Percentiles rank a stretch among this genome's conserved stretches.
Evolutionary conservation across 1,139 yeast species (phyloP).

Genomic region (Geotrichum klebahnii): DNA sequence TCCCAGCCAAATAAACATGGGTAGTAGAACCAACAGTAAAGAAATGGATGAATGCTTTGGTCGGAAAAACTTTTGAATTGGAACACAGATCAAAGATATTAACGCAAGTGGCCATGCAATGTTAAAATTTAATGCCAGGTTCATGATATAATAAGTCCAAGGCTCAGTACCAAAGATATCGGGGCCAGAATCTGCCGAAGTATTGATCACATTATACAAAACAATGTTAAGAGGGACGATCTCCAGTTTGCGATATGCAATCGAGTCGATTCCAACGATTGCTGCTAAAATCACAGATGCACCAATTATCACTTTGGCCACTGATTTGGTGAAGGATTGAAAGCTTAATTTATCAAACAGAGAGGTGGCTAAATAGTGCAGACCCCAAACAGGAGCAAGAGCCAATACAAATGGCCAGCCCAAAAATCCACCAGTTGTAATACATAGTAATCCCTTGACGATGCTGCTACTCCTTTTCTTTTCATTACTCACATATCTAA

Average conservation of each 20-base stretch:
- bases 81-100: constrained; percentile 38
- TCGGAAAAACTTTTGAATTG: constrained; percentile 16
- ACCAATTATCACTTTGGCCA: constrained; percentile 16
- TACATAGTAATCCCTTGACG: constrained; percentile 48
- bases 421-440: constrained; percentile 63
- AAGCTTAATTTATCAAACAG: background rate
- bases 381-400: constrained; percentile 41
- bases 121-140: constrained; percentile 71
- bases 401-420: constrained; percentile 92
- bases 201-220: constrained; percentile 72
- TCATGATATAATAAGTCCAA: constrained; percentile 64
- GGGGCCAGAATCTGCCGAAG: constrained; percentile 69
- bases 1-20: constrained; percentile 59
- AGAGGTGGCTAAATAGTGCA: constrained; percentile 13
- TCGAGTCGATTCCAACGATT: constrained; percentile 54
- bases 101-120: constrained; percentile 49
- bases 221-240: constrained; percentile 82
- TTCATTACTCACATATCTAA: constrained; percentile 32
- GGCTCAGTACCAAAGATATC: constrained; percentile 89
- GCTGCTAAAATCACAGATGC: constrained; percentile 28
- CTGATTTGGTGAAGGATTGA: constrained; percentile 16
- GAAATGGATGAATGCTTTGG: constrained; percentile 12
- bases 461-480: constrained; percentile 20
- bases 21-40: constrained; percentile 31
- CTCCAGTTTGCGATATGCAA: constrained; percentile 57